Percentiles rank a stretch among this genome's conserved stretches.
Evolutionary conservation across 805 yeast genomes (phyloP).

Genomic region (Wickerhamomyces mucosus): DNA sequence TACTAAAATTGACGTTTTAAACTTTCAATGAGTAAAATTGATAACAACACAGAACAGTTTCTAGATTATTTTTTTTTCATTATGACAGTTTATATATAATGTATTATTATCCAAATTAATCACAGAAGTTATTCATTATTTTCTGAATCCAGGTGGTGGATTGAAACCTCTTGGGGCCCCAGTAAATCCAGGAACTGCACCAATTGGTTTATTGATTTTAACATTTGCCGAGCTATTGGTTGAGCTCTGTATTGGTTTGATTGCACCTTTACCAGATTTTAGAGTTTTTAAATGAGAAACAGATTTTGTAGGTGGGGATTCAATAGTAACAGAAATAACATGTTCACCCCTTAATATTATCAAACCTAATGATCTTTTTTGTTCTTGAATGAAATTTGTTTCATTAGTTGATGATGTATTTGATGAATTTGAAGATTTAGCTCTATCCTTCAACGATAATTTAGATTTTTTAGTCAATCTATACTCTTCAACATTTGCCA

Average conservation of each 20-base stretch:
- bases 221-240: slow-evolving; percentile 3
- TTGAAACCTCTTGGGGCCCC: slow-evolving; percentile 33
- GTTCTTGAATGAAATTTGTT: slow-evolving; percentile 37
- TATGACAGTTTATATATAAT: too few species aligned
- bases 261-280: slow-evolving; percentile 21
- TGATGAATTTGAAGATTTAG: slow-evolving; percentile 8
- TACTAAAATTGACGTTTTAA: too few species aligned
- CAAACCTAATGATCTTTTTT: slow-evolving; percentile 71
- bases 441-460: slow-evolving; percentile 25
- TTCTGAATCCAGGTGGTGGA: slow-evolving; percentile 38
- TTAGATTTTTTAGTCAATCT: slow-evolving; percentile 58
- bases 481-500: slow-evolving; percentile 78
- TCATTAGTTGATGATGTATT: slow-evolving; percentile 26
- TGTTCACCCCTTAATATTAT: slow-evolving; percentile 84
- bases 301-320: slow-evolving; percentile 20
- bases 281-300: slow-evolving; percentile 16
- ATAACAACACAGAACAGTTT: too few species aligned
- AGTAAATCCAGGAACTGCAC: slow-evolving; percentile 21
- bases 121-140: too few species aligned
- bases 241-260: slow-evolving; percentile 17
- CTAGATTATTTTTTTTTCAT: too few species aligned
- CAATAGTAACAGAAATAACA: slow-evolving; percentile 44
- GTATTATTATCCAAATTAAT: too few species aligned
- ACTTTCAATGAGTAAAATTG: too few species aligned
- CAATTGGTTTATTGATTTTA: slow-evolving; percentile 16